phyloP scores from a whole-genome alignment of 2,329 filamentous ascomycete species.

The Colletotrichum nymphaeae region DNA sequence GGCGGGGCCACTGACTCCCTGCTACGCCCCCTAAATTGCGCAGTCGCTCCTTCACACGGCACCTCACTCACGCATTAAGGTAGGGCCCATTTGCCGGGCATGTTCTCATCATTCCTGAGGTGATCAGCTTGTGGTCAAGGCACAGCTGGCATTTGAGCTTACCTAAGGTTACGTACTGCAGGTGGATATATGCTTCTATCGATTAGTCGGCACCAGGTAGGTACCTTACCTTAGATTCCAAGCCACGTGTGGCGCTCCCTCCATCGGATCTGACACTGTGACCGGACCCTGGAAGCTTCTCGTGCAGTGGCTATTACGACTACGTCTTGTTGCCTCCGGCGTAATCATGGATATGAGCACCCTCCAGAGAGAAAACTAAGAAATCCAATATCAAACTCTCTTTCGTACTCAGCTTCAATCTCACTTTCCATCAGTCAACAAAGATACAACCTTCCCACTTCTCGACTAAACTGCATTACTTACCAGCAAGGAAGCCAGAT shows the following conservation, averaged over 20 bases:
- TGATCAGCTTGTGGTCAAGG: background rate
- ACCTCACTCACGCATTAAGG: no score
- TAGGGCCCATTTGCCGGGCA: background rate
- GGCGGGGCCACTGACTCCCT: conserved; percentile 16
- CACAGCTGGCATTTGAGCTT: background rate
- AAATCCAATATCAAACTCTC: background rate
- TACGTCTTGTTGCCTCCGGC: conserved; percentile 23
- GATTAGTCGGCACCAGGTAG: no score
- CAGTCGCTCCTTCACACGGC: background rate
- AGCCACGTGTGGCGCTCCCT: conserved; percentile 25
- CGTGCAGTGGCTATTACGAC: conserved; percentile 24
- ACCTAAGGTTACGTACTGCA: background rate
- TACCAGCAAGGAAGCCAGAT: background rate
- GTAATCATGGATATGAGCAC: background rate
- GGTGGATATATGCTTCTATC: no score
- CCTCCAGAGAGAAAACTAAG: background rate
- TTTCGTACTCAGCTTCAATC: background rate
- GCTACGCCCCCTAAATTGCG: conserved; percentile 19
- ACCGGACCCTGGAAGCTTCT: conserved; percentile 30
- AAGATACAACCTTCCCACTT: background rate
- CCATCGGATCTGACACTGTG: conserved; percentile 14
- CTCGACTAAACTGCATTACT: background rate
- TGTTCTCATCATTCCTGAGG: background rate
- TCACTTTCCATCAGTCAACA: background rate
- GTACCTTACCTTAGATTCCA: background rate